Evolutionary conservation across 352 stramenopile species (phyloP).

Genomic region (Pythium coloratum): DNA sequence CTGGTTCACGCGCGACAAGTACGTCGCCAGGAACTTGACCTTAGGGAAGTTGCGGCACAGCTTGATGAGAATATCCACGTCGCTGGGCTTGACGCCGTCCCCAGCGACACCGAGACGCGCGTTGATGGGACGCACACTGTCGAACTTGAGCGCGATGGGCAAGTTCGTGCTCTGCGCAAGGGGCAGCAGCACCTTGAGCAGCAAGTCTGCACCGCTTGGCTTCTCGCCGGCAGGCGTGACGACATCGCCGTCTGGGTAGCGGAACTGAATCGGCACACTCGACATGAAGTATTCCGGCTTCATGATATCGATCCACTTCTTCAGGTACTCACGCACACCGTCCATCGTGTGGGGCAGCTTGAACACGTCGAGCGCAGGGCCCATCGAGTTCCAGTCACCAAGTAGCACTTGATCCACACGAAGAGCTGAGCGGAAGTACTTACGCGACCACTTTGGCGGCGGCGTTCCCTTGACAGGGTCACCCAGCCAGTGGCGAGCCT

Average conservation of each 20-base stretch:
- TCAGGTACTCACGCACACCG: conserved; percentile 79
- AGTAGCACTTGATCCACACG: conserved; percentile 91
- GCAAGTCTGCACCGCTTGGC: conserved; percentile 57
- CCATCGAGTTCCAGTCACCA: conserved; percentile 82
- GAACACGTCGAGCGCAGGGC: conserved; percentile 53
- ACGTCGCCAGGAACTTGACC: conserved; percentile 95
- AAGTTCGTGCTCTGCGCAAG: conserved; percentile 88
- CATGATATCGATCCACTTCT: conserved; percentile 92
- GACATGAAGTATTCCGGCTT: conserved; percentile 95
- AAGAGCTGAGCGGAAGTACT: conserved; percentile 88
- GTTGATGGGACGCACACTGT: conserved; percentile 89
- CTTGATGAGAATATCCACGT: conserved; percentile 84
- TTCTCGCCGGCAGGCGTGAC: conserved; percentile 33
- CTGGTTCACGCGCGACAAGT: conserved; percentile 92
- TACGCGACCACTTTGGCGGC: conserved; percentile 51
- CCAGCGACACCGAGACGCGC: conserved; percentile 74
- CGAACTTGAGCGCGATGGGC: conserved; percentile 93
- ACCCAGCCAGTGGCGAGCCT: conserved; percentile 55
- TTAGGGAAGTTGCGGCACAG: conserved; percentile 88
- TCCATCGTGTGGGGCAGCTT: conserved; percentile 68
- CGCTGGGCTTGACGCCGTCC: conserved; percentile 90
- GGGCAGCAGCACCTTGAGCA: conserved; percentile 89
- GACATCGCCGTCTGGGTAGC: conserved; percentile 36
- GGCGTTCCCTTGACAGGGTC: conserved; percentile 40
- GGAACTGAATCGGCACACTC: conserved; percentile 91